phyloP scores from a whole-genome alignment of 2,329 filamentous ascomycete genomes.

The Ascochyta viciae-villosae region DNA sequence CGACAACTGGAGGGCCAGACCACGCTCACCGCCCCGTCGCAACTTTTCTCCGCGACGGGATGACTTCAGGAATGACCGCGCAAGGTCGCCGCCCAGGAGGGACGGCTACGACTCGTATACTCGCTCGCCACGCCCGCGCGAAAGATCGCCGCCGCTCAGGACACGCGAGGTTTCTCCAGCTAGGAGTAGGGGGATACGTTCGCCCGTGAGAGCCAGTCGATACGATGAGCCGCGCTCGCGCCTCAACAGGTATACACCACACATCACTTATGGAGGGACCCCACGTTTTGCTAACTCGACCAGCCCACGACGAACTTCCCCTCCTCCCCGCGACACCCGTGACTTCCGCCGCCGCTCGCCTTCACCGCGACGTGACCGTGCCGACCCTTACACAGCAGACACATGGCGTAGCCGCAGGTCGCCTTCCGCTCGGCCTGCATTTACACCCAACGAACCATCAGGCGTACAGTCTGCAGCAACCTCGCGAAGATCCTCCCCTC shows the following conservation, averaged over 20 bases:
- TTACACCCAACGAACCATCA: constrained; percentile 57
- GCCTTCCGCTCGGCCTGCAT: constrained; percentile 53
- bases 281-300: constrained; percentile 11
- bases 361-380: constrained; percentile 58
- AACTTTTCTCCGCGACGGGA: constrained; percentile 50
- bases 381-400: constrained; percentile 57
- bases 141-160: constrained; percentile 53
- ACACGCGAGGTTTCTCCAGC: constrained; percentile 56
- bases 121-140: constrained; percentile 52
- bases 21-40: constrained; percentile 58
- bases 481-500: constrained; percentile 68
- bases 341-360: constrained; percentile 63
- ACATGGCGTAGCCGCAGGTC: constrained; percentile 61
- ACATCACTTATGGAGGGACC: not conserved
- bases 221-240: constrained; percentile 57
- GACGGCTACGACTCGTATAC: constrained; percentile 49
- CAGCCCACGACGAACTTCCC: constrained; percentile 51
- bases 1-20: constrained; percentile 54
- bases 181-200: constrained; percentile 54
- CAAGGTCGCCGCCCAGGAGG: constrained; percentile 49
- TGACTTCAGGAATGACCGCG: constrained; percentile 46
- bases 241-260: constrained; percentile 39
- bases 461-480: constrained; percentile 62
- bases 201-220: constrained; percentile 49
- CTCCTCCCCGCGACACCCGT: constrained; percentile 53